Evolutionary conservation across 2,329 filamentous ascomycete species (phyloP).

Genomic region (Claviceps digitariae): DNA sequence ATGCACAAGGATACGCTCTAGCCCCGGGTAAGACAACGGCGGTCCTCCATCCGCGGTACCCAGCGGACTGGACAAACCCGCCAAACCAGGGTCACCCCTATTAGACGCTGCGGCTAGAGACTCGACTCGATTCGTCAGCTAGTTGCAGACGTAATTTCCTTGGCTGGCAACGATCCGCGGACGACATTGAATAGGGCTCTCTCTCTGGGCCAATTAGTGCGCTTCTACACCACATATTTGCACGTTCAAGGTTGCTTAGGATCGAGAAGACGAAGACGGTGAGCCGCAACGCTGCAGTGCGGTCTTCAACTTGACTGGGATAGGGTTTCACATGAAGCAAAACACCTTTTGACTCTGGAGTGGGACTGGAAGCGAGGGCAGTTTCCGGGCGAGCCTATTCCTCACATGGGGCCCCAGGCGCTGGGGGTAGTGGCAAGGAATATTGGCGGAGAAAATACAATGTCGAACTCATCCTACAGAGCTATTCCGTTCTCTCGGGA

Average conservation of each 20-base stretch:
- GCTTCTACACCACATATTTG: background rate
- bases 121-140: background rate
- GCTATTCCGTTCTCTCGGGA: conserved; percentile 8
- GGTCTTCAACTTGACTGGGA: background rate
- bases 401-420: background rate
- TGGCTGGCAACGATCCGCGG: background rate
- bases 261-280: background rate
- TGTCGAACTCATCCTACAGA: background rate
- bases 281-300: background rate
- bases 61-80: conserved; percentile 2
- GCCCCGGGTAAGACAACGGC: background rate
- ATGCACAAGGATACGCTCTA: background rate
- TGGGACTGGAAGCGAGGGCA: background rate
- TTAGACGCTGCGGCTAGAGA: background rate
- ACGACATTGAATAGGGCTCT: background rate
- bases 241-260: background rate
- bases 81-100: background rate
- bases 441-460: background rate
- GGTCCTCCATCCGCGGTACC: conserved; percentile 1
- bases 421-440: background rate
- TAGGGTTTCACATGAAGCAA: background rate
- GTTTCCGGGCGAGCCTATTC: background rate
- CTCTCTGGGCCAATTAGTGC: background rate
- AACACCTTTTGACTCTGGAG: background rate
- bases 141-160: background rate